A percentile compares a stretch with the other conserved stretches of the same genome.
These are phyloP conservation scores for Exophiala sp. DNA, from an alignment of 2,329 filamentous ascomycete genomes.

Conservation along the genomic window DNA sequence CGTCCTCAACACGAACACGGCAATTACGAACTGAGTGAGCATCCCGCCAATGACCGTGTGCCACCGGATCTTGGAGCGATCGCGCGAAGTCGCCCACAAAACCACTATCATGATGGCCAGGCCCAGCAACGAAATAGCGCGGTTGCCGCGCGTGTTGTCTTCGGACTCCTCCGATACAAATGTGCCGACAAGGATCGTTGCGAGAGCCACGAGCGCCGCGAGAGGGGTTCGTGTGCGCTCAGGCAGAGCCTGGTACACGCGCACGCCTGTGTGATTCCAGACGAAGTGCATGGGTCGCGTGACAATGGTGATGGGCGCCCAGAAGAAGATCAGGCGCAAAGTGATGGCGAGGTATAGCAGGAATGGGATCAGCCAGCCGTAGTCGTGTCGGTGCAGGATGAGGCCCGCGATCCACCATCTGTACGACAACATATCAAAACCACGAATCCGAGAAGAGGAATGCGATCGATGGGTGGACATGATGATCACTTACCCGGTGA, in stretches of 20 bases:
- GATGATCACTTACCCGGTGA: conserved; percentile 21
- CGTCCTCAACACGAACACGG: conserved; percentile 82
- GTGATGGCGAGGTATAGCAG: conserved; percentile 73
- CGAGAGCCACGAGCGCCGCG: conserved; percentile 62
- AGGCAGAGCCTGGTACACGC: conserved; percentile 61
- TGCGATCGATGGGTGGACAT: background rate
- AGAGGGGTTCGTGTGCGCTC: conserved; percentile 60
- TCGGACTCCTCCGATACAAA: conserved; percentile 68
- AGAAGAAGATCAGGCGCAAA: conserved; percentile 70
- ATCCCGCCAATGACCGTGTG: conserved; percentile 85
- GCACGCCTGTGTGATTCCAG: conserved; percentile 64
- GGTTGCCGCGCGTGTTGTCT: conserved; percentile 76
- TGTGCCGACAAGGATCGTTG: conserved; percentile 71
- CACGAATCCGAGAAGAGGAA: background rate
- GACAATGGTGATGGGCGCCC: conserved; percentile 65
- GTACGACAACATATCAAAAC: conserved; percentile 1
- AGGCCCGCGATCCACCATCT: conserved; percentile 74
- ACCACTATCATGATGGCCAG: conserved; percentile 64
- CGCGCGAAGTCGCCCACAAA: conserved; percentile 68
- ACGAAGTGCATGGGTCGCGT: conserved; percentile 63
- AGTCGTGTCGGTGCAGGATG: conserved; percentile 66
- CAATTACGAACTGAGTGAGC: conserved; percentile 82
- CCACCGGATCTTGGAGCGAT: conserved; percentile 61
- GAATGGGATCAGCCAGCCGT: conserved; percentile 82
- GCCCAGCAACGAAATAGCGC: conserved; percentile 77